Percentiles rank a stretch among this genome's conserved stretches.
phyloP scores from a whole-genome alignment of 1,284 basidiomycete genomes.

The Neonothopanus nambi region DNA sequence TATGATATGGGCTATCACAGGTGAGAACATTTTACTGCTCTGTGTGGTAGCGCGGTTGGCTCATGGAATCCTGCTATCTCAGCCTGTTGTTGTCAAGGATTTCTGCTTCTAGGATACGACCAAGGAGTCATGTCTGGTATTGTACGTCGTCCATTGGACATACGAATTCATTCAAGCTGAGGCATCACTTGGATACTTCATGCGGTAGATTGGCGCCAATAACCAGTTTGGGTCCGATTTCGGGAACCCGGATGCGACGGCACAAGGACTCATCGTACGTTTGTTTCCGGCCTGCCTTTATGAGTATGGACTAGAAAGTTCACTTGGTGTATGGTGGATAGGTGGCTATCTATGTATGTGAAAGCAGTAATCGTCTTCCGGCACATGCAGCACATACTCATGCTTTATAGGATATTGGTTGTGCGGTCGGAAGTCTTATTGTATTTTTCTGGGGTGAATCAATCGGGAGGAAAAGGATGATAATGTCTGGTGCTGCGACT shows the following conservation, averaged over 20 bases:
- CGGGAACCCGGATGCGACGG: slow-evolving; percentile 37
- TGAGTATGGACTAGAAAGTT: background rate
- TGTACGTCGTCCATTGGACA: background rate
- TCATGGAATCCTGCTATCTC: background rate
- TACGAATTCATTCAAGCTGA: slow-evolving; percentile 13
- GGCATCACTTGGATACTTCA: background rate
- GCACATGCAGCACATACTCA: background rate
- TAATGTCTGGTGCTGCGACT: slow-evolving; percentile 40
- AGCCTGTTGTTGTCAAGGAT: slow-evolving; percentile 45
- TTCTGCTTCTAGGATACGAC: slow-evolving; percentile 46
- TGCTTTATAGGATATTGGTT: slow-evolving; percentile 39
- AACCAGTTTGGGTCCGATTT: slow-evolving; percentile 44
- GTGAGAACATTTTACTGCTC: slow-evolving; percentile 25
- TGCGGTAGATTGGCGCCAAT: slow-evolving; percentile 39
- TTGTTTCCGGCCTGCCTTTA: background rate
- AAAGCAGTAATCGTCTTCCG: background rate
- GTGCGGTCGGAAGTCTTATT: slow-evolving; percentile 37
- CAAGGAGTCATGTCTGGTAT: slow-evolving; percentile 51
- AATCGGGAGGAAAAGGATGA: slow-evolving; percentile 43
- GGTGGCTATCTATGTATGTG: slow-evolving; percentile 30
- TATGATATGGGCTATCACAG: slow-evolving; percentile 43
- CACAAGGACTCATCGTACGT: slow-evolving; percentile 42
- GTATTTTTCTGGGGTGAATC: slow-evolving; percentile 42
- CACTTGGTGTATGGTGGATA: background rate
- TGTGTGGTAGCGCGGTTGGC: background rate